Base-by-base conservation (phyloP, 306 rosid genomes). In the Pyrus betulifolia region DNA sequence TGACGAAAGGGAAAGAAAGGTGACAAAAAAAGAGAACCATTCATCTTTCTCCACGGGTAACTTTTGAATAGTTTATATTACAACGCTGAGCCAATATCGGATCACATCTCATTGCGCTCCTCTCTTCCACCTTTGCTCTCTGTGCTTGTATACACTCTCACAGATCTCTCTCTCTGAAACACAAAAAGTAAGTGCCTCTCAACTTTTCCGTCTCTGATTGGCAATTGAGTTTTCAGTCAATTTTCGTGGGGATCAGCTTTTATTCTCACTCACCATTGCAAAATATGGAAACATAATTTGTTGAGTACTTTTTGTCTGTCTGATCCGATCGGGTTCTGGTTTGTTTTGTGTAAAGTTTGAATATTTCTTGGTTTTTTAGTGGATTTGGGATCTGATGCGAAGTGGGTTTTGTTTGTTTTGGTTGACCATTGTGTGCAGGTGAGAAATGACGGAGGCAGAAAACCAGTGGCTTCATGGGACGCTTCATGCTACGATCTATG, bases 401-500 rank as follows among this genome's bases (percentile, higher is more conserved):
- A 59, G 38, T 80, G 74, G 72, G 72, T 67, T 58, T 55, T 66
- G 57, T 5, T 76, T 11, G 31, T 77, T 40, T 70, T 69, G 70
- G 54, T 69, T 57, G 70, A 79, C 67, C 67, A 69, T 77, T 11
- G 23, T 27, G n/a, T 79, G 78, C 74, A 94, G 98, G 89, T 86
- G 90, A 82, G 69, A 84, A 80, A 94, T 95, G 98, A 92, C 93
- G 54, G 78, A 74, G 49, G 14, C 69, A 10, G 22, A 84, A 78
- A 66, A 82, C 45, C 78, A 67, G 76, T 83, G 85, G 85, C 93
- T 95, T 58, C 98, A 95, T 65, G 98, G 98, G 0, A 92, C 90
- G 76, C 97, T 95, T 69, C 98, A 95, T 55, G 98, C 74, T 38
- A 90, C 98, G 66, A 79, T 95, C 86, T 90, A 65, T 40, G 98